Evolutionary conservation across 352 stramenopile species (phyloP).

Genomic region (Phytophthora kernoviae): DNA sequence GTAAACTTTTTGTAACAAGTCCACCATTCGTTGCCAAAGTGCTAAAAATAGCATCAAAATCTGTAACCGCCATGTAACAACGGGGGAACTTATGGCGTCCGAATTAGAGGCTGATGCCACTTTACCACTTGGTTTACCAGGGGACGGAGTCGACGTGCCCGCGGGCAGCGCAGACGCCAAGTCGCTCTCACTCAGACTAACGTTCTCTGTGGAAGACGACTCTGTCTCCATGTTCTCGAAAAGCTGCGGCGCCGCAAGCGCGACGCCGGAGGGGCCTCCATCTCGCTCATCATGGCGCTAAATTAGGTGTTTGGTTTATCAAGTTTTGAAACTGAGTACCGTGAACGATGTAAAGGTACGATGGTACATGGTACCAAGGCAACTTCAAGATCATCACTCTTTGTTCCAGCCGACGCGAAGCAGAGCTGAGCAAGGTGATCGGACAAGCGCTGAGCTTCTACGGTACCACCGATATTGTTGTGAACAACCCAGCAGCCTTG

Average conservation of each 20-base stretch:
- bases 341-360: too few species aligned
- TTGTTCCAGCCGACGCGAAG: too few species aligned
- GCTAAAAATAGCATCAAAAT: slow-evolving; percentile 19
- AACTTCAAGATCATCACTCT: too few species aligned
- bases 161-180: slow-evolving; percentile 15
- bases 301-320: too few species aligned
- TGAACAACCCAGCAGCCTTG: too few species aligned
- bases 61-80: neutral
- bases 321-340: too few species aligned
- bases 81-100: neutral
- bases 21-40: slow-evolving; percentile 2
- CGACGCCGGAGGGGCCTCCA: slow-evolving; percentile 48
- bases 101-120: slow-evolving; percentile 6
- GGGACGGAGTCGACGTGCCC: slow-evolving; percentile 4
- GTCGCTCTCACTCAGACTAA: slow-evolving; percentile 37
- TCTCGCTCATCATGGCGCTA: slow-evolving; percentile 63
- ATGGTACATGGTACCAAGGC: too few species aligned
- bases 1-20: slow-evolving; percentile 32
- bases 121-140: slow-evolving; percentile 25
- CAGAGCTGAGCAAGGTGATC: too few species aligned
- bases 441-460: too few species aligned
- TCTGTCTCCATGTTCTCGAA: slow-evolving; percentile 68
- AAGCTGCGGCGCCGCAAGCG: slow-evolving; percentile 73
- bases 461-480: too few species aligned
- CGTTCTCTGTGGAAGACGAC: slow-evolving; percentile 32